These are phyloP conservation scores for Exidia glandulosa DNA, from an alignment of 768 basidiomycete species.

Conservation along the genomic window DNA sequence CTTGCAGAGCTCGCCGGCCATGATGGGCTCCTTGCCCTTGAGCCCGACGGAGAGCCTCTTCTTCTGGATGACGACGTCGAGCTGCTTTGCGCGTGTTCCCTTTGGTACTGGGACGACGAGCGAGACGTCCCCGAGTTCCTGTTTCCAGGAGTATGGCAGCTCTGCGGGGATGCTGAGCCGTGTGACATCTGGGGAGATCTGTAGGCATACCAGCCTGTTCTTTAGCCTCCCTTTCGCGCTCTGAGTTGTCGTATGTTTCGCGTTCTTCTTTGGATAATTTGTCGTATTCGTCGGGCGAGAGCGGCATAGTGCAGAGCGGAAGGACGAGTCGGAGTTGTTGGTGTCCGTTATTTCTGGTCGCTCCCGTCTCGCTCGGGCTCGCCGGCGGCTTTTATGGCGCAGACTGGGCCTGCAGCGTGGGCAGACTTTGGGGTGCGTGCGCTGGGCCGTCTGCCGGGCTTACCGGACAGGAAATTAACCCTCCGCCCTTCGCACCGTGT, in stretches of 20 bases:
- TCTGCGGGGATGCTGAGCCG: constrained; percentile 30
- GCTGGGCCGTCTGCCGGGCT: neutral
- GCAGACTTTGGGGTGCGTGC: constrained; percentile 58
- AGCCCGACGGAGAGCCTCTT: constrained; percentile 73
- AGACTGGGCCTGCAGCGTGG: constrained; percentile 40
- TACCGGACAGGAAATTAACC: neutral
- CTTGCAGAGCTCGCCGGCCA: constrained; percentile 84
- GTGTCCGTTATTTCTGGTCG: neutral
- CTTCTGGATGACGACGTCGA: constrained; percentile 65
- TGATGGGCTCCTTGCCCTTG: constrained; percentile 75
- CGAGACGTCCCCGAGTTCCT: constrained; percentile 81
- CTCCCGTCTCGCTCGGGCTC: neutral
- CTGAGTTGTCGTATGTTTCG: constrained; percentile 56
- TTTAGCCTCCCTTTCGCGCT: constrained; percentile 53
- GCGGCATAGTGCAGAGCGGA: constrained; percentile 14
- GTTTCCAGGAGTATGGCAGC: constrained; percentile 86
- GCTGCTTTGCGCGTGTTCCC: constrained; percentile 73
- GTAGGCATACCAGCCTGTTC: constrained; percentile 72
- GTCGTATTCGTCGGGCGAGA: constrained; percentile 51
- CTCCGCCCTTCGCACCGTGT: neutral
- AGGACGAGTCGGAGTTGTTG: neutral
- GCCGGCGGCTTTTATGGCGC: constrained; percentile 39
- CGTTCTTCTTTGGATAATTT: constrained; percentile 68
- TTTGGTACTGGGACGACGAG: constrained; percentile 73
- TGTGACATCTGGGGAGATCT: neutral